Conservation (phyloP, 148 eudicot species). For the Oxyria digyna region DNA sequence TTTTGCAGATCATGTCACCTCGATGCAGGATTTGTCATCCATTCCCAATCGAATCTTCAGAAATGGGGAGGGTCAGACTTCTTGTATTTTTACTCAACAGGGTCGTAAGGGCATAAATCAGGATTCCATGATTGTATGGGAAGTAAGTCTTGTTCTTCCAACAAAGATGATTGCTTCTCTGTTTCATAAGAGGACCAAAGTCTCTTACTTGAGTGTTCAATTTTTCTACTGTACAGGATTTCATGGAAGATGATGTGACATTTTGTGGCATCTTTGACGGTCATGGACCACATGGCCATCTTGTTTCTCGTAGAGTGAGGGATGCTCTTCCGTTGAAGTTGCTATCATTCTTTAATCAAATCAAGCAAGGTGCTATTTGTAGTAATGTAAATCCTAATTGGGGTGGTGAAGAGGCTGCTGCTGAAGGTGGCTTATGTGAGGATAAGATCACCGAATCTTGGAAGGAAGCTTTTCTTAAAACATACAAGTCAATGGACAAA, state of each 20-base stretch:
- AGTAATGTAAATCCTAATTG: conserved; percentile 31
- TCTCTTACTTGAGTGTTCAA: not conserved
- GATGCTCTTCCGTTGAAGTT: conserved; percentile 70
- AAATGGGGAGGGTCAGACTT: conserved; percentile 78
- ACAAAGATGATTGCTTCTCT: no score
- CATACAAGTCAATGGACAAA: conserved; percentile 93
- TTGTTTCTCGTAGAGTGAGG: conserved; percentile 94
- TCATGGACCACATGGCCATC: conserved; percentile 96
- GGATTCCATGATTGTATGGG: conserved; percentile 99
- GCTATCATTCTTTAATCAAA: conserved; percentile 51
- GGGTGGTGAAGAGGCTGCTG: conserved; percentile 33
- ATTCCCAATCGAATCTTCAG: conserved; percentile 61
- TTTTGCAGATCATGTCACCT: conserved; percentile 45
- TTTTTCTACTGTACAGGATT: conserved; percentile 37
- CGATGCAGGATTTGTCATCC: conserved; percentile 62
- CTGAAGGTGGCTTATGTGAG: conserved; percentile 31
- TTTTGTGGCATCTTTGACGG: conserved; percentile 97
- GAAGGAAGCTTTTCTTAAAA: conserved; percentile 86
- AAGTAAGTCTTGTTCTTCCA: conserved; percentile 41
- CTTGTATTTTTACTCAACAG: conserved; percentile 93
- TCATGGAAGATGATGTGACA: conserved; percentile 66
- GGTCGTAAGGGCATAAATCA: conserved; percentile 98
- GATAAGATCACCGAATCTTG: conserved; percentile 39
- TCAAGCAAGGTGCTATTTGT: conserved; percentile 37
- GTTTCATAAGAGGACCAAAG: not conserved